Evolutionary conservation across 2,329 filamentous ascomycete species (phyloP), one percentile per base, ranked within the genome.

Genomic region (Colletotrichum falcatum): DNA sequence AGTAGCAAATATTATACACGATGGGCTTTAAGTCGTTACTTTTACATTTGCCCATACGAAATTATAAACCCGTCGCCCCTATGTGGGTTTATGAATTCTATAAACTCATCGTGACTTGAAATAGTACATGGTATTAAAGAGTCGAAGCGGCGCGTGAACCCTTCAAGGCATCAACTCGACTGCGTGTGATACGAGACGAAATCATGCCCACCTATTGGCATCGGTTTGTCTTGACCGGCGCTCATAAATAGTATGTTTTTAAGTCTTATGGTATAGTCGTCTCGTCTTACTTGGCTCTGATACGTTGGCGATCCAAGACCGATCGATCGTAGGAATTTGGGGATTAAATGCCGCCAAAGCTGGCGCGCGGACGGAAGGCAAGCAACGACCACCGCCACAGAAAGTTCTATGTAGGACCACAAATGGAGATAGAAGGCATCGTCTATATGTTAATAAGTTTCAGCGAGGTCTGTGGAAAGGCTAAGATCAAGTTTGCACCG

Each of bases 391-490:
- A 84, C 82, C 26, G 82, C 83, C 2, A 85, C 77, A 55, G 83
- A 81, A 58, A 81, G 79, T 72, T 86, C 84, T 23, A 86, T 74
- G 16, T 78, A 78, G 0, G 83, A 85, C 84, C 84, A 86, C 55
- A 82, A 77, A 60, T 85, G 81, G 37, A 83, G 77, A 1, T 76
- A 71, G 18, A 81, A 78, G 1, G 81, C 83, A 75, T 87, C 64
- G 12, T 67, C 67, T 70, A 14, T n/a, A 14, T 28, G n/a, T 5
- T 5, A 23, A 11, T 3, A 33, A 12, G 55, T 5, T 37, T 55
- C n/a, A 23, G 20, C 16, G 9, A 18, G n/a, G 48, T 28, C 6
- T 5, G 11, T 82, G 33, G 82, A 79, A 64, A 82, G 83, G 73
- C 81, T 81, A 35, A 75, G 70, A 1, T 86, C 39, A 86, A 76